These are phyloP conservation scores for Phytophthora pseudosyringae DNA, from an alignment of 352 stramenopile species.

Conservation along the genomic window DNA sequence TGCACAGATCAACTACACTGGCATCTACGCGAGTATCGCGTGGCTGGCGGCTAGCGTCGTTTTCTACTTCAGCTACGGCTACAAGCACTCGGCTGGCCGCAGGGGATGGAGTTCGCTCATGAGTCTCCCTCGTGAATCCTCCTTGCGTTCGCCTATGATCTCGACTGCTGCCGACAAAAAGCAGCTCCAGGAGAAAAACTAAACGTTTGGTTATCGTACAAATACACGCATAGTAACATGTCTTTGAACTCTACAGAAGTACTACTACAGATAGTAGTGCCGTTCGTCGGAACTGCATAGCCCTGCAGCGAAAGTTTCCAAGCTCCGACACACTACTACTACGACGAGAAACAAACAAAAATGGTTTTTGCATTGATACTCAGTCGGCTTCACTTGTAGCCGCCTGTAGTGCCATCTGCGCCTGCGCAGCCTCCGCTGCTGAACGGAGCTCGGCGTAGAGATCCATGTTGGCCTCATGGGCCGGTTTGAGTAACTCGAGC, in stretches of 20 bases:
- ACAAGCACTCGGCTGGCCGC: slow-evolving; percentile 65
- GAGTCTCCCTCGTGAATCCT: slow-evolving; percentile 52
- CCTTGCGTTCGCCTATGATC: slow-evolving; percentile 57
- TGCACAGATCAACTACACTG: slow-evolving; percentile 58
- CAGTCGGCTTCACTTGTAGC: slow-evolving; percentile 18
- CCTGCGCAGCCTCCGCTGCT: slow-evolving; percentile 41
- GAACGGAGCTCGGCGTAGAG: slow-evolving; percentile 61
- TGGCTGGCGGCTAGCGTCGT: slow-evolving; percentile 68
- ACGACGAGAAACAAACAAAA: too few relatives aligned
- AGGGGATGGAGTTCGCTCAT: slow-evolving; percentile 66
- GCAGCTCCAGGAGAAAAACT: slow-evolving; percentile 37
- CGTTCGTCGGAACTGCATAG: too few relatives aligned
- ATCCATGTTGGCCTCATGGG: slow-evolving; percentile 65
- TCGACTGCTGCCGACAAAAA: slow-evolving; percentile 51
- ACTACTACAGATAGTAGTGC: too few relatives aligned
- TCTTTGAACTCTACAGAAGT: neutral
- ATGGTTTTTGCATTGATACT: slow-evolving; percentile 1
- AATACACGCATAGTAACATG: slow-evolving; percentile 16
- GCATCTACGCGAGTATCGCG: slow-evolving; percentile 54
- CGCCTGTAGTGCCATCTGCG: slow-evolving; percentile 33
- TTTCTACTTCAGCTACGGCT: slow-evolving; percentile 85
- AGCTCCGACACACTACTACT: too few relatives aligned
- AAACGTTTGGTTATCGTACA: slow-evolving; percentile 26
- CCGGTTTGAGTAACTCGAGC: slow-evolving; percentile 64
- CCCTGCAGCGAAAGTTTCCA: too few relatives aligned